Evolutionary conservation across 192 early-diverging fungal genomes (phyloP), one percentile per base, ranked within the genome.

Genomic region (Mortierella alpina): DNA sequence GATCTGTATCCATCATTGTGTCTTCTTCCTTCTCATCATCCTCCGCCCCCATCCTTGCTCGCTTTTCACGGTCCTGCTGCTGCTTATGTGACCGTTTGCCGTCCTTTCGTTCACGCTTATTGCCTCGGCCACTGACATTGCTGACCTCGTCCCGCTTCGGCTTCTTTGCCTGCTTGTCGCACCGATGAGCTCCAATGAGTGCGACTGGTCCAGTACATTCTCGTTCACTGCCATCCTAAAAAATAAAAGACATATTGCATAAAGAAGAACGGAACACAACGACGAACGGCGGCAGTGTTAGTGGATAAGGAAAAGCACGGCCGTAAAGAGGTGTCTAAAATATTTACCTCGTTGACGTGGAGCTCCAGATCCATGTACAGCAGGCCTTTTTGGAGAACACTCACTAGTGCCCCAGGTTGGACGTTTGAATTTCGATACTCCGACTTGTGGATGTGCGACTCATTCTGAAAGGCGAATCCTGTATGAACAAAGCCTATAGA

Each of bases 341-440:
- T 14, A 47, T 15, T 12, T 82, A 91, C 93, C 76, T 94, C 91
- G 62, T 93, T 93, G 51, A 94, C 80, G 73, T 98, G 97, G 2
- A 90, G 86, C 79, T 99, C 96, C 57, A 97, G 88, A 68, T 97
- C 95, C 82, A 91, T 88, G 75, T 96, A 97, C 73, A 93, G 93
- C 45, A 99, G 85, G 0, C 95, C 97, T 77, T 97, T 97, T 72
- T 97, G 96, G 65, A 99, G 84, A 17, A 96, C 86, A 77, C 84
- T 90, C 45, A 99, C 92, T 45, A 99, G 87, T 4, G 90, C 88
- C 13, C 97, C 97, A 23, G 93, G 95, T 58, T 87, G 86, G 54
- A 96, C 91, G 57, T 93, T 87, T 52, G 87, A 88, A 45, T 86
- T 82, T 42, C 86, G 84, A 55, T 78, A 83, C 46, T 91, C 86